phyloP scores from a whole-genome alignment of 2,329 filamentous ascomycete species.

The Graphilbum fragrans region DNA sequence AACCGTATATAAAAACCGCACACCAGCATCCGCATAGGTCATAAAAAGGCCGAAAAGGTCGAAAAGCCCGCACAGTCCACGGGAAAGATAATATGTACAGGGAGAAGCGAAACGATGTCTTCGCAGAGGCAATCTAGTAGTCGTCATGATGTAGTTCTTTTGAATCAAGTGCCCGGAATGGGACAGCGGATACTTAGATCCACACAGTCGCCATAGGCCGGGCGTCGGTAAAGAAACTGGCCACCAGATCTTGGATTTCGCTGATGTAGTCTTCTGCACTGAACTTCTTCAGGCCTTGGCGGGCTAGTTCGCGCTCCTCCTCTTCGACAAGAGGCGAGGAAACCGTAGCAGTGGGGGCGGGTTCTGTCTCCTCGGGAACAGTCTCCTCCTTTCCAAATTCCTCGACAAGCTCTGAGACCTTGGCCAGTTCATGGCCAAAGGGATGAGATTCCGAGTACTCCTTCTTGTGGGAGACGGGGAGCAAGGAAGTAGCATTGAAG shows the following conservation, averaged over 20 bases:
- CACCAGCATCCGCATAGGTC: neutral
- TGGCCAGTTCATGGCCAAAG: constrained; percentile 79
- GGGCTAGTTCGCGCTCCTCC: constrained; percentile 58
- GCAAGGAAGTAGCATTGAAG: constrained; percentile 9
- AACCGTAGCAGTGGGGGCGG: neutral
- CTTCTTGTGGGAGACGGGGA: constrained; percentile 24
- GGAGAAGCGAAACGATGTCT: constrained; percentile 3
- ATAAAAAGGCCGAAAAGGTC: neutral
- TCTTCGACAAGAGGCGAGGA: constrained; percentile 46
- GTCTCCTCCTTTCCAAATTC: constrained; percentile 55
- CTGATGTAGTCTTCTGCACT: constrained; percentile 71
- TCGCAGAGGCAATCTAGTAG: neutral
- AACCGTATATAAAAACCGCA: neutral
- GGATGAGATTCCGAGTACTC: constrained; percentile 44
- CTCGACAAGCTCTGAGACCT: constrained; percentile 87
- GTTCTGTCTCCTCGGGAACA: neutral
- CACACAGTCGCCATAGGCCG: constrained; percentile 25
- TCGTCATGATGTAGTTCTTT: neutral
- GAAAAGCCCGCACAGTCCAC: neutral
- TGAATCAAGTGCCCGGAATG: neutral
- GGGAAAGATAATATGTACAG: constrained; percentile 8
- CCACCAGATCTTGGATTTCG: constrained; percentile 62
- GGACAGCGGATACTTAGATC: constrained; percentile 28
- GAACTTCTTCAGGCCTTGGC: constrained; percentile 61
- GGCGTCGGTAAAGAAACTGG: constrained; percentile 41